These are phyloP conservation scores for Starmerella powellii DNA, from an alignment of 805 yeast genomes.

Conservation along the genomic window DNA sequence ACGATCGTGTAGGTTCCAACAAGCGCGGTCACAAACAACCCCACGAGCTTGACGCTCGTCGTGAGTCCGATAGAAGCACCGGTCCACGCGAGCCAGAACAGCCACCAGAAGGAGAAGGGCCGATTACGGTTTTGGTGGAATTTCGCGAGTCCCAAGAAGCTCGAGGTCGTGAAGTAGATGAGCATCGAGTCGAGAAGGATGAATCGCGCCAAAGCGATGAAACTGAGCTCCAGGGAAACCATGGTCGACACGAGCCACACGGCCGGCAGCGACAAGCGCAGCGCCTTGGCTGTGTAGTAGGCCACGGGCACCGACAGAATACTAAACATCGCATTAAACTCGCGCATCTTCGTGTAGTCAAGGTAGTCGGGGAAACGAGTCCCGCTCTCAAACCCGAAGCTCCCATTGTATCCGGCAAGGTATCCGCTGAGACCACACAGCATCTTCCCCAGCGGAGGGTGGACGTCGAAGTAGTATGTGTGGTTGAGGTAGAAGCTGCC, in stretches of 20 bases:
- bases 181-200: slow-evolving; percentile 86
- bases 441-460: slow-evolving; percentile 95
- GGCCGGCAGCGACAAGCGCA: slow-evolving; percentile 67
- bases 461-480: slow-evolving; percentile 89
- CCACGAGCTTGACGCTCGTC: slow-evolving; percentile 91
- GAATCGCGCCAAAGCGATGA: slow-evolving; percentile 81
- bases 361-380: slow-evolving; percentile 63
- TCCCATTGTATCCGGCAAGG: slow-evolving; percentile 81
- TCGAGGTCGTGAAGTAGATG: slow-evolving; percentile 66
- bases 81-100: slow-evolving; percentile 72
- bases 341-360: slow-evolving; percentile 72
- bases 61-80: slow-evolving; percentile 84
- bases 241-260: slow-evolving; percentile 41
- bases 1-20: slow-evolving; percentile 75
- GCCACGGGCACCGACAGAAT: slow-evolving; percentile 71
- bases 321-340: slow-evolving; percentile 71
- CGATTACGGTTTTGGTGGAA: slow-evolving; percentile 56
- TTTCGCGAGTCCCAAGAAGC: slow-evolving; percentile 65
- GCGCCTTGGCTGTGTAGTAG: slow-evolving; percentile 74
- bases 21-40: slow-evolving; percentile 78
- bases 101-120: slow-evolving; percentile 69
- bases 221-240: slow-evolving; percentile 66
- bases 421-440: slow-evolving; percentile 84
- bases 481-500: slow-evolving; percentile 58
- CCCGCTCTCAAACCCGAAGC: slow-evolving; percentile 82